Conservation (phyloP, 257 asterid genomes). For the Avicennia marina region DNA sequence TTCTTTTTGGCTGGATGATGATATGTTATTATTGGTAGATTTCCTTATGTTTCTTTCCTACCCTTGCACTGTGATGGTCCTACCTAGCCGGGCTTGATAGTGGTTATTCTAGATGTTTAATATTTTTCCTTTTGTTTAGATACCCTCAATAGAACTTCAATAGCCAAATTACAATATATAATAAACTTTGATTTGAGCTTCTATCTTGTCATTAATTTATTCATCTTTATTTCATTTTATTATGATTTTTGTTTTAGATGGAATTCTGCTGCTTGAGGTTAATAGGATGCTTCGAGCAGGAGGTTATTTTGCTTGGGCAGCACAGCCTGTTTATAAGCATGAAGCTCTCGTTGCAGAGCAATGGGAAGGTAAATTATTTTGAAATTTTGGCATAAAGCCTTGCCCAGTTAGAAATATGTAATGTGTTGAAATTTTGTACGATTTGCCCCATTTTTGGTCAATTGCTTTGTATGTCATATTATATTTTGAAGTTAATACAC, state of each 20-base stretch:
- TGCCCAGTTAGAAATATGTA: too few species aligned
- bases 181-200: not conserved
- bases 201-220: not conserved
- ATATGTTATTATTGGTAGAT: not conserved
- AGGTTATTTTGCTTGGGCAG: slow-evolving; percentile 93
- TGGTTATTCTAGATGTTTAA: not conserved
- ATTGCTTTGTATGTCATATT: not conserved
- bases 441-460: not conserved
- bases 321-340: slow-evolving; percentile 90
- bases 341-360: slow-evolving; percentile 71
- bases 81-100: not conserved
- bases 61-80: not conserved
- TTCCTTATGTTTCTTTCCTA: not conserved
- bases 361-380: slow-evolving; percentile 63
- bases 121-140: too few species aligned
- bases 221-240: slow-evolving; percentile 14
- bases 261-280: slow-evolving; percentile 85
- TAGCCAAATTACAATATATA: not conserved
- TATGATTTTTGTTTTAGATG: slow-evolving; percentile 42
- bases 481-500: slow-evolving; percentile 9
- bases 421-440: not conserved
- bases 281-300: slow-evolving; percentile 91
- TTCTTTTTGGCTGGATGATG: too few species aligned
- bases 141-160: not conserved
- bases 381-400: not conserved